Evolutionary conservation across 2,329 filamentous ascomycete genomes (phyloP).

Genomic region (Claviceps arundinis): DNA sequence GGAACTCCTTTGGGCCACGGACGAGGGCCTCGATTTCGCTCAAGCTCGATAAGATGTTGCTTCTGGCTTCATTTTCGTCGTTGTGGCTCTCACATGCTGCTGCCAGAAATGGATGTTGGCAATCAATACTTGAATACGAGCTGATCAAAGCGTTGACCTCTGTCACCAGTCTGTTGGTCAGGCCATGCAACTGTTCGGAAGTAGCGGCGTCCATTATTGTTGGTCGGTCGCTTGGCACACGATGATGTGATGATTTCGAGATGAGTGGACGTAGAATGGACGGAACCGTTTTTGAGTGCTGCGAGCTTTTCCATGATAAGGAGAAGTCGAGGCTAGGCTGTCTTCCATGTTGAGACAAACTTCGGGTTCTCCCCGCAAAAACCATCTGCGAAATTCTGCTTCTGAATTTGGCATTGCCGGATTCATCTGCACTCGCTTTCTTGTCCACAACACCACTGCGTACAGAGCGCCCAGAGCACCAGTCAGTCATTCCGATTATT

Average conservation of each 20-base stretch:
- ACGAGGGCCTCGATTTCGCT: constrained; percentile 1
- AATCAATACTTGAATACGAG: neutral
- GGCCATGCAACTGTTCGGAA: neutral
- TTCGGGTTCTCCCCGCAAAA: neutral
- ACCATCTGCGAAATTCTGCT: neutral
- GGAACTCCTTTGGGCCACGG: constrained; percentile 1
- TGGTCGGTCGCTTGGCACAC: neutral
- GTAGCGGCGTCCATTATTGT: neutral
- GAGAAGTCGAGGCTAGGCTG: neutral
- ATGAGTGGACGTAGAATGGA: neutral
- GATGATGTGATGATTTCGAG: neutral
- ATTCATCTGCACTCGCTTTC: too few relatives aligned
- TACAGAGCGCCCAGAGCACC: neutral
- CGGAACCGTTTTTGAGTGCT: neutral
- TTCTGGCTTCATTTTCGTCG: neutral
- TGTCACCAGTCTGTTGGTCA: neutral
- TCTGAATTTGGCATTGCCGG: too few relatives aligned
- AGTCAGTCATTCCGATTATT: neutral
- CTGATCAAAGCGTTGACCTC: neutral
- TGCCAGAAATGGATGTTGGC: neutral
- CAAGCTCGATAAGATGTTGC: neutral
- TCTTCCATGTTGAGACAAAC: neutral
- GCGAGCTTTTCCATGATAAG: neutral
- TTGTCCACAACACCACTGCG: neutral
- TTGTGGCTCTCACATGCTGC: neutral